Evolutionary conservation across 257 asterid genomes (phyloP).

Genomic region (Rehmannia glutinosa): DNA sequence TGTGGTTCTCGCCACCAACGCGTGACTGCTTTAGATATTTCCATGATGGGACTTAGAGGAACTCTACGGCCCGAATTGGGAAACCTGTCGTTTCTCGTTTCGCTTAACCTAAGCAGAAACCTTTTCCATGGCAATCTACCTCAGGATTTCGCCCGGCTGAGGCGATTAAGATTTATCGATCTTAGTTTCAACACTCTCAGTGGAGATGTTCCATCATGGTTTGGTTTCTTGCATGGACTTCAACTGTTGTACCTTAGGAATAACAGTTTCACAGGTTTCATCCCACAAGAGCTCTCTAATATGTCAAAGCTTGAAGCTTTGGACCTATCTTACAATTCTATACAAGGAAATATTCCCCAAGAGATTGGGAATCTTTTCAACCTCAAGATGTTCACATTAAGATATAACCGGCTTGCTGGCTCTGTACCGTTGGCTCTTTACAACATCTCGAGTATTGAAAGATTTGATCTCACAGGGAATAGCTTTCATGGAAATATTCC

Average conservation of each 20-base stretch:
- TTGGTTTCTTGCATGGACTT: background rate
- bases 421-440: background rate
- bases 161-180: background rate
- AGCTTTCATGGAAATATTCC: slow-evolving; percentile 7
- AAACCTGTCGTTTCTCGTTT: background rate
- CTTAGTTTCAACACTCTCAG: background rate
- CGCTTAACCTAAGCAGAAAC: background rate
- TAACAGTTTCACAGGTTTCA: background rate
- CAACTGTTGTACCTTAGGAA: background rate
- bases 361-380: too few relatives aligned
- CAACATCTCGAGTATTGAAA: slow-evolving; percentile 4
- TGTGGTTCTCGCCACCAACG: slow-evolving; percentile 10
- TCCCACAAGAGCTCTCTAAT: background rate
- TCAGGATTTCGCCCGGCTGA: background rate
- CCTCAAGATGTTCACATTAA: too few relatives aligned
- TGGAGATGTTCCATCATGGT: background rate
- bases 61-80: background rate
- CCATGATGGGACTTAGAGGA: background rate
- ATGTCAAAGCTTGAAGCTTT: background rate
- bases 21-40: slow-evolving; percentile 15
- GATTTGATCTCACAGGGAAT: background rate
- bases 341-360: too few relatives aligned
- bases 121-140: background rate
- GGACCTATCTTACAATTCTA: background rate
- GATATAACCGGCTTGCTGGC: background rate